Base-by-base conservation (phyloP, 225 moss, liverwort and hornwort genomes). In the Sphagnum contortum region DNA sequence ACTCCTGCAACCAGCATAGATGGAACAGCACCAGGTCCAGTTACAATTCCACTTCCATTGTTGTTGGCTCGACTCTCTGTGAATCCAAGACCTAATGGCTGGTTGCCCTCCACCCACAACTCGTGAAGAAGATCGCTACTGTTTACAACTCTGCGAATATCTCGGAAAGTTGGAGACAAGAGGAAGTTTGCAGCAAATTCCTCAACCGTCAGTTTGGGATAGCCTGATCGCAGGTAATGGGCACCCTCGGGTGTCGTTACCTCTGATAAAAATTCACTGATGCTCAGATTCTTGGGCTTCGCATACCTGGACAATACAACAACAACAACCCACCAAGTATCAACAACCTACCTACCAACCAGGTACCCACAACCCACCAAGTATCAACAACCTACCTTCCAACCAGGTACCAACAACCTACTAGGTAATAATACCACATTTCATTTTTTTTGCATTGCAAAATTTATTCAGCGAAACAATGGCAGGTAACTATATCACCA, bases 191-290 rank as follows among this genome's bases (percentile, higher is more conserved):
- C 66, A 12, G 77, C 66, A 60, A 98, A 98, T 45, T 69, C 96
- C 67, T 80, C 80, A 44, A 69, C 72, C 46, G 64, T 67, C 48
- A 93, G 75, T 62, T 72, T 68, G 44, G 90, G 59, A 69, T 61
- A 82, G 68, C 92, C 92, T 51, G 90, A 66, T 74, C 74, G 78
- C 48, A 92, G 75, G 71, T 79, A 98, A 64, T 50, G 74, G 8
- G 61, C 69, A 56, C 96, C 96, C 67, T 85, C 88, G 52, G 83
- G 52, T 56, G 92, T 89, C 55, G 96, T 85, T 47, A 98, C 89
- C 74, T 98, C 93, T 66, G 84, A 83, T 61, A 98, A 67, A 60
- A 98, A 98, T 57, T 89, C 96, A 71, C 81, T 70, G 50, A 89
- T 84, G 59, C 75, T 89, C 56, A 86, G 44, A 64, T 93, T 73